These are phyloP conservation scores for Aspergillus avenaceus DNA, from an alignment of 495 filamentous ascomycete genomes.

Conservation along the genomic window DNA sequence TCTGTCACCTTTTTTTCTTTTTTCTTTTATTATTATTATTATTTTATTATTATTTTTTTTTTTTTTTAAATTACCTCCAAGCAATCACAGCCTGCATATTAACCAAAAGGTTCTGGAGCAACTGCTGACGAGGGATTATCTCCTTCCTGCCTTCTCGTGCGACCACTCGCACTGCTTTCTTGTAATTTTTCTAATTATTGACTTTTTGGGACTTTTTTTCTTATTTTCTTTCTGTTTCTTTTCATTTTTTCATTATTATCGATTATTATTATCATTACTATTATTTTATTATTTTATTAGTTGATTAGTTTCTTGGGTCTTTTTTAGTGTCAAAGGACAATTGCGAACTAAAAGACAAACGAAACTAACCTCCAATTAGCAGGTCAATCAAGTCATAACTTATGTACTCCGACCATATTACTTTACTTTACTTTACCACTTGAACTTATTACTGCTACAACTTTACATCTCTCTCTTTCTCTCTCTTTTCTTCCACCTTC, in stretches of 20 bases:
- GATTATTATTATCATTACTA: too few species aligned
- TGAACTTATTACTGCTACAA: not conserved
- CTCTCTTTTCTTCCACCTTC: not conserved
- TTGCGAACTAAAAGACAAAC: too few species aligned
- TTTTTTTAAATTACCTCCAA: too few species aligned
- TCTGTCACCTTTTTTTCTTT: not conserved
- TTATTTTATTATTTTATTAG: too few species aligned
- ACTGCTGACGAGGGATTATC: conserved; percentile 1
- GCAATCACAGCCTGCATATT: not conserved
- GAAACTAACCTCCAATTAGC: not conserved
- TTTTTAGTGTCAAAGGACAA: too few species aligned
- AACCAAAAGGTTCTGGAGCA: not conserved
- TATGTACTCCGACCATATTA: not conserved
- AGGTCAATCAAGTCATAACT: conserved; percentile 2
- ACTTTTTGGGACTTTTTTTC: too few species aligned
- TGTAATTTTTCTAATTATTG: too few species aligned
- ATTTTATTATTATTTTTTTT: too few species aligned
- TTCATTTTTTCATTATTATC: too few species aligned
- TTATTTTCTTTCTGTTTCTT: too few species aligned
- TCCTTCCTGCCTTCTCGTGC: not conserved
- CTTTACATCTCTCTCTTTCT: not conserved
- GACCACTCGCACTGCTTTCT: not conserved
- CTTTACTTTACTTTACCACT: not conserved
- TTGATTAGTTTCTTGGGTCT: too few species aligned
- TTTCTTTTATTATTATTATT: too few species aligned